Evolutionary conservation across 495 filamentous ascomycete species (phyloP).

Genomic region (Aspergillus baeticus): DNA sequence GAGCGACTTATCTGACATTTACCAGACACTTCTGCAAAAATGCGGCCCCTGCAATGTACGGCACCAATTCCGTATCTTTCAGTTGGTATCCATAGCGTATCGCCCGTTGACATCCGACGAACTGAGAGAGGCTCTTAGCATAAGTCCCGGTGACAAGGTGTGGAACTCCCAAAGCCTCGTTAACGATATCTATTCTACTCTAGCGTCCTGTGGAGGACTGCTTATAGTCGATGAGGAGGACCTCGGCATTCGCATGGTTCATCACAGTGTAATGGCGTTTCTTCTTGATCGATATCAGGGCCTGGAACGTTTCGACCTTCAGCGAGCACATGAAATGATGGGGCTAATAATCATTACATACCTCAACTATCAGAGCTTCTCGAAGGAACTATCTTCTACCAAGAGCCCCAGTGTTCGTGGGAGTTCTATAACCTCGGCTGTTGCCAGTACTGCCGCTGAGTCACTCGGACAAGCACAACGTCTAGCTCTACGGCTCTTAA

Average conservation of each 20-base stretch:
- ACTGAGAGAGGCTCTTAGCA: not conserved
- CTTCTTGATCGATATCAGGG: not conserved
- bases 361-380: not conserved
- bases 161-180: not conserved
- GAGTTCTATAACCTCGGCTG: not conserved
- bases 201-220: not conserved
- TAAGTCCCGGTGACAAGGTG: not conserved
- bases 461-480: not conserved
- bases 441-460: not conserved
- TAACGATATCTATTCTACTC: not conserved
- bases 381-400: not conserved
- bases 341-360: not conserved
- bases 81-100: not conserved
- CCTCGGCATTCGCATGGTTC: not conserved
- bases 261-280: not conserved
- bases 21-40: not conserved
- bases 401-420: not conserved
- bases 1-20: not conserved
- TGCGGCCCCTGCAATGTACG: not conserved
- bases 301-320: not conserved
- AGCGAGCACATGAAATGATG: not conserved
- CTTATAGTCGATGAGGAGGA: not conserved
- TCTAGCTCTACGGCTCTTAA: not conserved
- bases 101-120: not conserved
- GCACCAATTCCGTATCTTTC: not conserved